Evolutionary conservation across 768 basidiomycete species (phyloP).

Genomic region (Cyclocybe cylindracea): DNA sequence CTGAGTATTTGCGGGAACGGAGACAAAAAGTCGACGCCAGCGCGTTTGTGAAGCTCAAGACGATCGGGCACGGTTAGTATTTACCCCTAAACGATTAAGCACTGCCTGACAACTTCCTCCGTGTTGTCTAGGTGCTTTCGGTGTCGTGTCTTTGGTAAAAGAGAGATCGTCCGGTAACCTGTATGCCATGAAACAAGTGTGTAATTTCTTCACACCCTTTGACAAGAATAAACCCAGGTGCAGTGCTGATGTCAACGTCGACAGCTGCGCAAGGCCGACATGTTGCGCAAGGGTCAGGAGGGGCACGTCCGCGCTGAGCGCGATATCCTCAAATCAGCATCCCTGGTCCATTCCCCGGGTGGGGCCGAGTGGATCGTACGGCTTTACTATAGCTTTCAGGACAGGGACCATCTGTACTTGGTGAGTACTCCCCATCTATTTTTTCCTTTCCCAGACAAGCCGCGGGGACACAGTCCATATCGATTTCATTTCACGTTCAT

Average conservation of each 20-base stretch:
- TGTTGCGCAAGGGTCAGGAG: constrained; percentile 96
- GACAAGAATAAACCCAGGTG: neutral
- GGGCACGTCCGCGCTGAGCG: constrained; percentile 96
- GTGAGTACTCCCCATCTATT: constrained; percentile 43
- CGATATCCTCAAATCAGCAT: constrained; percentile 90
- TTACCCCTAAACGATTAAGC: constrained; percentile 18
- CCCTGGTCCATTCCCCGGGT: constrained; percentile 70
- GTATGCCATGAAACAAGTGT: constrained; percentile 96
- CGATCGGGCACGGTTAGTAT: constrained; percentile 84
- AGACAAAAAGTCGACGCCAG: constrained; percentile 81
- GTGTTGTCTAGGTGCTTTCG: constrained; percentile 76
- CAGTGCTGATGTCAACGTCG: constrained; percentile 18
- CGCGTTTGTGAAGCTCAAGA: constrained; percentile 88
- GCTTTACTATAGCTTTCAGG: constrained; percentile 92
- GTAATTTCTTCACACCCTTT: constrained; percentile 3
- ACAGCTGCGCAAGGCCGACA: constrained; percentile 84
- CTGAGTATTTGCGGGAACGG: constrained; percentile 83
- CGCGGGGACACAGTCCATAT: constrained; percentile 43
- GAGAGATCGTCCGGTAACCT: constrained; percentile 79
- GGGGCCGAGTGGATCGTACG: constrained; percentile 93
- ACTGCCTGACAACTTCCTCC: constrained; percentile 22
- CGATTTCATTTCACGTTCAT: constrained; percentile 49
- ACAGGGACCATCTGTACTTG: constrained; percentile 92
- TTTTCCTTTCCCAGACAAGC: constrained; percentile 25
- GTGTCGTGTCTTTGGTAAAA: constrained; percentile 90